Conservation (phyloP, 106 monocot genomes). For the Dactylorhiza incarnata region DNA sequence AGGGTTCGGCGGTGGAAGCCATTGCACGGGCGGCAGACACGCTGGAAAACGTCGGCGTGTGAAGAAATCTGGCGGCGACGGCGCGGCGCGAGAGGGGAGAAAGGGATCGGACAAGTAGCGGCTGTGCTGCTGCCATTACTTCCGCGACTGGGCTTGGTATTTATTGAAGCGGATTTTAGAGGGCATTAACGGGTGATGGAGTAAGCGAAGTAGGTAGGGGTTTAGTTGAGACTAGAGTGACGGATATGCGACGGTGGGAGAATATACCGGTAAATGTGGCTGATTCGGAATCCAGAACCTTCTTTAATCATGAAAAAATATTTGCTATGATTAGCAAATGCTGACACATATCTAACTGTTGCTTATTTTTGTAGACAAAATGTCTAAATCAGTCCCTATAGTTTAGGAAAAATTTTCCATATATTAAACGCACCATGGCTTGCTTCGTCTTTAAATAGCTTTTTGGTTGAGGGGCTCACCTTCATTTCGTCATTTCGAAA, state of each 20-base stretch:
- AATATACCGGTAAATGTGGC: not conserved
- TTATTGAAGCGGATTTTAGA: not conserved
- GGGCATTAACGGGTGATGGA: not conserved
- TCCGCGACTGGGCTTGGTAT: not conserved
- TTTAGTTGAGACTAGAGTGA: not conserved
- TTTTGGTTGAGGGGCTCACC: no score
- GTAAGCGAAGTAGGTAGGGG: not conserved
- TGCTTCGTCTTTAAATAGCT: no score
- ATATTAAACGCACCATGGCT: no score
- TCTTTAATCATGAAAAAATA: no score
- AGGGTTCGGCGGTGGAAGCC: conserved; percentile 23
- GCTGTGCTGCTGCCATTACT: not conserved
- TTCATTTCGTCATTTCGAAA: no score
- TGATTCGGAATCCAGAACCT: not conserved
- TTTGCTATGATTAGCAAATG: no score
- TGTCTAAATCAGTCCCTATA: no score
- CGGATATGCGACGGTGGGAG: not conserved
- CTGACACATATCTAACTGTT: no score
- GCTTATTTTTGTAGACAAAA: no score
- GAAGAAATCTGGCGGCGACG: not conserved
- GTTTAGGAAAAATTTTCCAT: no score
- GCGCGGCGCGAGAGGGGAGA: not conserved
- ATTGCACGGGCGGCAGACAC: conserved; percentile 12
- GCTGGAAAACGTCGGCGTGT: conserved; percentile 5
- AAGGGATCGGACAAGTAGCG: not conserved